These are phyloP conservation scores for Wallacemonas sp. DNA, from an alignment of 208 protist genomes.

Conservation along the genomic window DNA sequence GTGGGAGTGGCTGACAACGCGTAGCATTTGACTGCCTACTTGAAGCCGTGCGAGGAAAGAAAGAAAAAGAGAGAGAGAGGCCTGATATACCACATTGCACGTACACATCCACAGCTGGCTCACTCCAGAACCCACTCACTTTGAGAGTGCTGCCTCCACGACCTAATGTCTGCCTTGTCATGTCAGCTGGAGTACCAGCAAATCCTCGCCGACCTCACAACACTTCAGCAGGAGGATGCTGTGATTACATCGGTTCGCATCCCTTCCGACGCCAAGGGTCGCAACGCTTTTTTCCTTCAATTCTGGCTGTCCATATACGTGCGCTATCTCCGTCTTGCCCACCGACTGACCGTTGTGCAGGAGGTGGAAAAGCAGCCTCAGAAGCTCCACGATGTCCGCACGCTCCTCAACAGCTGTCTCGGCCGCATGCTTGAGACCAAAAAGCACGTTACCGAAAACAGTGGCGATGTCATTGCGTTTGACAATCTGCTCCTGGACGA, in stretches of 20 bases:
- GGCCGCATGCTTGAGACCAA: conserved; percentile 94
- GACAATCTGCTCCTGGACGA: conserved; percentile 93
- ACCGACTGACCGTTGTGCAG: conserved; percentile 79
- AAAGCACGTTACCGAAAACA: conserved; percentile 63
- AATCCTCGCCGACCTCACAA: conserved; percentile 62
- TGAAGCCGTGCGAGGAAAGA: too few species aligned
- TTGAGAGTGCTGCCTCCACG: too few species aligned
- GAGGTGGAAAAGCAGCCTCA: conserved; percentile 94
- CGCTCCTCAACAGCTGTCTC: conserved; percentile 88
- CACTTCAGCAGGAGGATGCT: conserved; percentile 69
- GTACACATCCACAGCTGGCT: too few species aligned
- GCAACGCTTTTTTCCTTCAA: conserved; percentile 66
- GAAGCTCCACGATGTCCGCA: conserved; percentile 89
- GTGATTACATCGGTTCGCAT: conserved; percentile 41
- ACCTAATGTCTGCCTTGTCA: conserved; percentile 85
- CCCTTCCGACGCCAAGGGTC: conserved; percentile 35
- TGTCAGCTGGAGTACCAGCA: conserved; percentile 82
- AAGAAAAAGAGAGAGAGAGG: too few species aligned
- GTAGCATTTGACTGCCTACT: too few species aligned
- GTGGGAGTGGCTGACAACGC: too few species aligned
- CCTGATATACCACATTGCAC: too few species aligned
- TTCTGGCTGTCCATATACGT: conserved; percentile 91
- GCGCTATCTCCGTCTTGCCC: conserved; percentile 86
- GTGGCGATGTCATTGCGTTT: conserved; percentile 83
- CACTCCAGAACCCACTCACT: too few species aligned